A percentile compares a stretch with the other conserved stretches of the same genome.
Conservation (phyloP, 345 rosid species). For the Eucalyptus shirleyi region DNA sequence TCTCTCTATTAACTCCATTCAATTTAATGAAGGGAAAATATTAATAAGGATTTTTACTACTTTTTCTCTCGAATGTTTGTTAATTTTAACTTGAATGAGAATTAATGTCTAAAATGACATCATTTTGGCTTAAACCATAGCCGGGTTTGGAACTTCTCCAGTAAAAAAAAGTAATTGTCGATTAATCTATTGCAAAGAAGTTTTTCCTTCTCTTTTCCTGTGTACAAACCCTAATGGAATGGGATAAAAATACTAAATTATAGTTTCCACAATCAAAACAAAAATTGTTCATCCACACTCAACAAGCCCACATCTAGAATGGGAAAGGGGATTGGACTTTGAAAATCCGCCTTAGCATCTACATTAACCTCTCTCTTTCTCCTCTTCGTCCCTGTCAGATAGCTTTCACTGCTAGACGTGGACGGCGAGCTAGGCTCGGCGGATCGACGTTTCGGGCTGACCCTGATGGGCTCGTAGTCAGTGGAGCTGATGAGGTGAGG, state of each 20-base stretch:
- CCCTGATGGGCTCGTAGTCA: conserved; percentile 16
- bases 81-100: too few relatives aligned
- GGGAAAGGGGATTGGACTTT: neutral
- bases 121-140: too few relatives aligned
- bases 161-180: too few relatives aligned
- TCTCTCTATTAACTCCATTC: too few relatives aligned
- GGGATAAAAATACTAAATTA: neutral
- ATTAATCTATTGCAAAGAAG: too few relatives aligned
- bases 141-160: too few relatives aligned
- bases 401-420: neutral
- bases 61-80: too few relatives aligned
- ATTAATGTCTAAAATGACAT: too few relatives aligned
- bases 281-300: neutral
- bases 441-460: conserved; percentile 16
- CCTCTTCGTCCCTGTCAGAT: neutral
- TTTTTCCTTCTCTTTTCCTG: too few relatives aligned
- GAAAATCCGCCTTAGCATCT: neutral
- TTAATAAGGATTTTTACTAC: too few relatives aligned
- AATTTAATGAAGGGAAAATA: too few relatives aligned
- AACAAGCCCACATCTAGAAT: neutral
- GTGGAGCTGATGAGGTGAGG: conserved; percentile 18
- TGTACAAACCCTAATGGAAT: too few relatives aligned
- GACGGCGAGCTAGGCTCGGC: conserved; percentile 2
- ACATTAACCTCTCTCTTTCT: neutral
- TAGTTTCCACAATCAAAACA: neutral